Evolutionary conservation across 441 rosid species (phyloP), one percentile per base, ranked within the genome.

Genomic region (Omphalea diandra): DNA sequence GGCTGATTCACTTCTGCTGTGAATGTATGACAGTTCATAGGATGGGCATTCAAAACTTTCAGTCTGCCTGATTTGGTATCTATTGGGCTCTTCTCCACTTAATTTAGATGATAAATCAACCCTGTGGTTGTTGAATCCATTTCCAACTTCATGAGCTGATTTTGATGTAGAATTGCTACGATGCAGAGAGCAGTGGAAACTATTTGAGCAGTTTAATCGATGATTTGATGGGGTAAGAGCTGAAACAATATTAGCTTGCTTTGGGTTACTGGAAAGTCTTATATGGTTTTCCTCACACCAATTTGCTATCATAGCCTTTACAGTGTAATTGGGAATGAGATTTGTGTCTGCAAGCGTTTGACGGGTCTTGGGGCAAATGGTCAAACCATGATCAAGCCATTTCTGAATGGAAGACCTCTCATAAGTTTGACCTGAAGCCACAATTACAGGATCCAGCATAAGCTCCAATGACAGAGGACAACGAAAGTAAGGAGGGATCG

Each of bases 391-490:
- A 74, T 86, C 92, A 79, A 94, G 83, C 98, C 97, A 94, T 73
- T 84, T 91, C 83, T 87, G 93, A 69, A 94, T 91, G 50, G 91
- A 88, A 52, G 86, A 75, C 84, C 90, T 86, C 75, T 94, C 98
- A 73, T 85, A 94, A 60, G 98, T 94, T 84, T 90, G 93, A 62
- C 98, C 98, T 44, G 97, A 89, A 79, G 96, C 93, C 75, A 94
- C 89, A 56, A 91, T 91, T 68, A 94, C 97, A 20, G 98, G 98
- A 80, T 94, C 92, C 79, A 79, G 54, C 97, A 94, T 94, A 75
- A 91, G 96, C 67, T 91, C 91, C 73, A 88, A 81, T n/a, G 97
- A 94, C 71, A 94, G 75, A 36, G 98, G 95, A 68, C 98, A 91
- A 36, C 92, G 88, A 77, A 89, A 91, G 69, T 86, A 89, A 7